phyloP scores from a whole-genome alignment of 2,329 filamentous ascomycete species.

The Arthrinium puccinioides region DNA sequence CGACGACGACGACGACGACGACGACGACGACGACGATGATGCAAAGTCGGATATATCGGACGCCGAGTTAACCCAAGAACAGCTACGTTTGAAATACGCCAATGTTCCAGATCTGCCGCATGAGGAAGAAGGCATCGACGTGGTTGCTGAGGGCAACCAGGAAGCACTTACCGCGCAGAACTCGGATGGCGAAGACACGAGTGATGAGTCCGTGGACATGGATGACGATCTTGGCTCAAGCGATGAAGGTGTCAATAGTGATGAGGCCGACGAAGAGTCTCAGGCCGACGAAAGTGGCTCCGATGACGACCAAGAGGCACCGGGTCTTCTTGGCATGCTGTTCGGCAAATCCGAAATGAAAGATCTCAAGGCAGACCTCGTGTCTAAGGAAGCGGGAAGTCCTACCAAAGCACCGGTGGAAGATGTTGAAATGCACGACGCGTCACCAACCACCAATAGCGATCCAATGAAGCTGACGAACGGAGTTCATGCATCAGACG shows the following conservation, averaged over 20 bases:
- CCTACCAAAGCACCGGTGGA: conserved; percentile 10
- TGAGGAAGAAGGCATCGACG: conserved; percentile 17
- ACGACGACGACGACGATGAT: conserved; percentile 57
- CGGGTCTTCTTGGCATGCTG: conserved; percentile 47
- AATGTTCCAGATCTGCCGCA: conserved; percentile 46
- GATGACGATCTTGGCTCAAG: conserved; percentile 58
- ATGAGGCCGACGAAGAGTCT: conserved; percentile 31
- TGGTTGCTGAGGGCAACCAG: conserved; percentile 6
- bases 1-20: too few species aligned
- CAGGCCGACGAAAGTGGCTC: conserved; percentile 32
- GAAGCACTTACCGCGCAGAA: neutral
- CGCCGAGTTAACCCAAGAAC: conserved; percentile 61
- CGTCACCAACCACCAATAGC: conserved; percentile 6
- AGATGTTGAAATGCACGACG: conserved; percentile 28
- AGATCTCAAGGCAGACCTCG: conserved; percentile 40
- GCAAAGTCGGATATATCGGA: conserved; percentile 45
- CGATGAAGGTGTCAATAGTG: conserved; percentile 38
- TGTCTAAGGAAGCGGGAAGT: too few species aligned
- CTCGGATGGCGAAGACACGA: conserved; percentile 39
- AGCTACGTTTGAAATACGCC: conserved; percentile 62
- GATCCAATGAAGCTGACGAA: neutral
- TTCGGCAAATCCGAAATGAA: conserved; percentile 53
- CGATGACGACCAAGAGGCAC: conserved; percentile 32
- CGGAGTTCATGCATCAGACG: neutral
- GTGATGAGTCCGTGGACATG: conserved; percentile 62